Evolutionary conservation across 352 stramenopile genomes (phyloP).

Genomic region (Pythium scleroteichum): DNA sequence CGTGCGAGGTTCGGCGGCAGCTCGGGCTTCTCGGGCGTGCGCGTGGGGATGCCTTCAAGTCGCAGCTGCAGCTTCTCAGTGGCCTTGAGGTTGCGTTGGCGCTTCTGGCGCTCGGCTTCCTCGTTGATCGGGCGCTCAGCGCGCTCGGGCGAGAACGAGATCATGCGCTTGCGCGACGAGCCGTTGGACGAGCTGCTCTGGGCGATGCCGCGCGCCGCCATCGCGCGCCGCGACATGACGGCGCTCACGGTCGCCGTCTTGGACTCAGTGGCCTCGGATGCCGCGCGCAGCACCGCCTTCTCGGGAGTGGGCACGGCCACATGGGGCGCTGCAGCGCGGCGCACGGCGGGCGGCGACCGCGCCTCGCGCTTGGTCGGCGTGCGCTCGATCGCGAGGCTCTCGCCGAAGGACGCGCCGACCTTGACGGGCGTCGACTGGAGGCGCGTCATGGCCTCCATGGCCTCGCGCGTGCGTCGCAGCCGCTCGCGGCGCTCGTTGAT

Average conservation of each 20-base stretch:
- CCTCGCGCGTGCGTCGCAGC: slow-evolving; percentile 33
- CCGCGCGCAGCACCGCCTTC: neutral
- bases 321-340: neutral
- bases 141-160: slow-evolving; percentile 77
- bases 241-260: neutral
- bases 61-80: slow-evolving; percentile 69
- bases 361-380: slow-evolving; percentile 48
- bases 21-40: slow-evolving; percentile 24
- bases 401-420: slow-evolving; percentile 34
- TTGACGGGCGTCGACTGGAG: slow-evolving; percentile 17
- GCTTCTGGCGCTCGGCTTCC: slow-evolving; percentile 50
- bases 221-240: slow-evolving; percentile 11
- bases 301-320: neutral
- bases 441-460: slow-evolving; percentile 23
- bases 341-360: slow-evolving; percentile 25
- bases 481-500: slow-evolving; percentile 29
- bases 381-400: slow-evolving; percentile 35
- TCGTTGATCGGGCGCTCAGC: slow-evolving; percentile 52
- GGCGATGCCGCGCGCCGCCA: slow-evolving; percentile 51
- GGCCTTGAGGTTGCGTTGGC: slow-evolving; percentile 73
- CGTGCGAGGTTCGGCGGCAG: slow-evolving; percentile 1
- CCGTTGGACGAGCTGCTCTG: slow-evolving; percentile 60
- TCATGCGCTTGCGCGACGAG: slow-evolving; percentile 75
- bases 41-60: slow-evolving; percentile 50
- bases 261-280: neutral